Evolutionary conservation across 1,284 basidiomycete genomes (phyloP).

Genomic region (Ustilago trichophora): DNA sequence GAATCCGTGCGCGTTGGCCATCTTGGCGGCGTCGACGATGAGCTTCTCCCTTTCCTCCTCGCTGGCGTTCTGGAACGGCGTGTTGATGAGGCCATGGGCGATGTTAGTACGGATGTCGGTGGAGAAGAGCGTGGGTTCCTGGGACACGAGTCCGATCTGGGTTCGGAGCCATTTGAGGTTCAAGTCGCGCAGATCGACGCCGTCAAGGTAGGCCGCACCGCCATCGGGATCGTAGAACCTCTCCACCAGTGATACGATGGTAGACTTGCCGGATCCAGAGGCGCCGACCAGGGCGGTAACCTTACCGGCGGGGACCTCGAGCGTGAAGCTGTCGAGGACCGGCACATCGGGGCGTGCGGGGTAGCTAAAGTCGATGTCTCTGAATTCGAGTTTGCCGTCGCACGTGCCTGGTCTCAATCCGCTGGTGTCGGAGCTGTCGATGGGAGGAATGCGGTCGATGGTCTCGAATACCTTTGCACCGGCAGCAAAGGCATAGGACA

Average conservation of each 20-base stretch:
- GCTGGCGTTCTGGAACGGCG: constrained; percentile 31
- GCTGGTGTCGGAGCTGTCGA: constrained; percentile 79
- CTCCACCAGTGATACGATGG: constrained; percentile 69
- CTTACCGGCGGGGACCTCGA: constrained; percentile 56
- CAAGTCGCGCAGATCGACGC: constrained; percentile 55
- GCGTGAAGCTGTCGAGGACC: constrained; percentile 52
- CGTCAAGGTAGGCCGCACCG: constrained; percentile 56
- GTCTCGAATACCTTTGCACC: constrained; percentile 93
- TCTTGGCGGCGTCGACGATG: constrained; percentile 57
- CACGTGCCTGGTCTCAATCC: constrained; percentile 80
- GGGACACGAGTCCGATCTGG: constrained; percentile 62
- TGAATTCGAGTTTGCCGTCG: constrained; percentile 73
- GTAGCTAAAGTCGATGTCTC: constrained; percentile 58
- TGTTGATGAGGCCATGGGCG: constrained; percentile 61
- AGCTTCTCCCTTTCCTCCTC: constrained; percentile 46
- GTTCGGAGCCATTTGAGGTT: constrained; percentile 66
- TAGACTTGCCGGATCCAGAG: constrained; percentile 65
- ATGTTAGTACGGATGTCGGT: constrained; percentile 62
- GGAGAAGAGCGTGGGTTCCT: constrained; percentile 62
- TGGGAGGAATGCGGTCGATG: constrained; percentile 84
- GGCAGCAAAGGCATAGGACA: constrained; percentile 83
- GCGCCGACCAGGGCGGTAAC: constrained; percentile 74
- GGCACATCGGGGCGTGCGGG: constrained; percentile 59
- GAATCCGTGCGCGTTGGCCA: constrained; percentile 65
- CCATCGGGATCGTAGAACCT: constrained; percentile 63